Base-by-base conservation (phyloP, 148 eudicot species). In the Bassia scoparia region DNA sequence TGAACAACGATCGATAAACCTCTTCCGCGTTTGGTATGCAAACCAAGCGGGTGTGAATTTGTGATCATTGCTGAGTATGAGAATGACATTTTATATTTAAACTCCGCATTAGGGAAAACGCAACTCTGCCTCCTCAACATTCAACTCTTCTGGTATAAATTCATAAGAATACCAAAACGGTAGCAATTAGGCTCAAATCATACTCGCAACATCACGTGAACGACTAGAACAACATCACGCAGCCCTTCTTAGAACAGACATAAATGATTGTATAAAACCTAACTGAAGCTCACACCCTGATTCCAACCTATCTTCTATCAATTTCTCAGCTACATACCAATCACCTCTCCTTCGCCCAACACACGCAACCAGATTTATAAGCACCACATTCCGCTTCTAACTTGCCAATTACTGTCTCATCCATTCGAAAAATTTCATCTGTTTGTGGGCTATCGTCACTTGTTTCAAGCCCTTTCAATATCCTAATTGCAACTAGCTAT, bases 151-250 rank as follows among this genome's bases (percentile, higher is more conserved):
- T 86, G 90, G 75, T 81, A 91, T 60, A 94, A 82, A 79, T 88
- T 78, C 98, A 94, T 88, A 21, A 94, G 77, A 97, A 94, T 94
- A 17, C 98, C 98, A 62, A 91, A 89, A 34, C n/a, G n/a, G 98
- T 94, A 50, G 98, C 98, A 78, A 84, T 88, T 89, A n/a, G 98
- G 98, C 79, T 73, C 73, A 78, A 91, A 29, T 84, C 83, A 48
- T 79, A 78, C 26, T 87, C 88, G n/a, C 84, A 91, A 78, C 97
- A 94, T 91, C 90, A 30, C 74, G 82, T 72, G 88, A 91, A 93
- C 97, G 91, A 75, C 74, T 87, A 2, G 93, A 70, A 96, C 93
- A 8, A 87, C 26, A 52, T 84, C 53, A 81, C 90, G 43, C 83
- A 53, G 61, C 97, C 96, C 66, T 74, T 79, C 79, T 89, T 94